Base-by-base conservation (phyloP, 164 flowering plant species). In the Macadamia integrifolia region DNA sequence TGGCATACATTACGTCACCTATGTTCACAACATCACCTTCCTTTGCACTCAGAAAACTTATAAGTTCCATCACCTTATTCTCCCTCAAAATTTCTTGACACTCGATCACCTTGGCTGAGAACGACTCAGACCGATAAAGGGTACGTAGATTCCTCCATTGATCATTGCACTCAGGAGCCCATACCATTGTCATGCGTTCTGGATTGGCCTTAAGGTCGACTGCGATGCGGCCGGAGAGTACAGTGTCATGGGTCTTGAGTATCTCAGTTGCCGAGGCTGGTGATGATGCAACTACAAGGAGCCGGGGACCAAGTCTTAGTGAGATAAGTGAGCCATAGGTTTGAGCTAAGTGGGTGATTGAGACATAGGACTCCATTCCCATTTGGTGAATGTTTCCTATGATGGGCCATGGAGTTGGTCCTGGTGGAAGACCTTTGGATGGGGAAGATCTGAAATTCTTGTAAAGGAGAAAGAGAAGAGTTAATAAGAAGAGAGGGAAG, bases 331-430 rank as follows among this genome's bases (percentile, higher is more conserved):
- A 74, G 35, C 84, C 82, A 56, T 77, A 67, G 42, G 59, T 10
- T 60, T 69, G 65, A 4, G 82, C 69, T 0, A 78, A 35, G 14
- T 64, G 12, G 32, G 78, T 72, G 0, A 79, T 65, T 4, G 72
- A 23, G 3, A 67, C 42, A 53, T 78, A 80, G 2, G 80, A 78
- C 35, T 69, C 72, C 6, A 62, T 62, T 1, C 77, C 70, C 1
- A 81, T 64, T 62, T 75, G 80, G 48, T 71, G 65, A 23, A 79
- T 68, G 63, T 78, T 78, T 55, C 75, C 78, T 0, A 74, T 30
- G 15, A 81, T 64, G 3, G 81, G 78, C 80, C 78, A 76, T 62
- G 80, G 78, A 23, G 28, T 23, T 15, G 81, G 81, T 0, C 81
- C 81, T 56, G 81, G 80, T 30, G 83, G 80, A 32, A 80, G 75